Evolutionary conservation across 805 yeast genomes (phyloP), one percentile per base, ranked within the genome.

Genomic region (Ogataea henricii): DNA sequence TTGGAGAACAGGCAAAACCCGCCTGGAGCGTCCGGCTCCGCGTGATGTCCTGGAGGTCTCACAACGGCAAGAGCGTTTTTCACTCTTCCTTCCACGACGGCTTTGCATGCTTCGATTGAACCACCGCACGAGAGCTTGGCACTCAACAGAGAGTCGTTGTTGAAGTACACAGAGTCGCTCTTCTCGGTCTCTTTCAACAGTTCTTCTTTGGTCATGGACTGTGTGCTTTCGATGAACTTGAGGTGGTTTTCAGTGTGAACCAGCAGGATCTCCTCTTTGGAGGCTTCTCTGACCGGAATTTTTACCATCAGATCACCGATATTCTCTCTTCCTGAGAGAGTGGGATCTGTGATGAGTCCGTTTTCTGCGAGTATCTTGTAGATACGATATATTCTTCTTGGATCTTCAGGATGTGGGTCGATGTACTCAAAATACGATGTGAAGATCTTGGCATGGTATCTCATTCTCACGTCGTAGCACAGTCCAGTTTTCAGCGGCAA

Each of bases 361-460:
- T 94, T 90, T 62, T 94, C 97, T 0, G 97, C 97, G 37, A 94
- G 76, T 35, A 87, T 86, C 69, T 94, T 90, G 71, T 94, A 94
- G 40, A 94, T 88, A 47, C 98, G 78, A 68, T 91, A 94, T 30
- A 92, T 91, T 57, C 99, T 81, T 53, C 99, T 78, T 9, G 99
- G 99, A 63, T 94, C 99, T 66, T 94, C 99, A 4, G 99, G 99
- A 64, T 94, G 99, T 2, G 98, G 99, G 63, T 94, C 99, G 44
- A 92, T 89, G 67, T 92, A 92, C 66, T 92, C 97, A 59, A 81
- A 87, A 57, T 92, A 89, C 1, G 94, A 86, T 3, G 96, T 89
- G 69, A 87, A 91, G 45, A 94, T 85, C 63, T 90, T 89, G 33
- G 97, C 96, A 65, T 94, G 99, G 66, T 92, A 94, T 52, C 99